phyloP scores from a whole-genome alignment of 1,284 basidiomycete species.

The Somion occarium region DNA sequence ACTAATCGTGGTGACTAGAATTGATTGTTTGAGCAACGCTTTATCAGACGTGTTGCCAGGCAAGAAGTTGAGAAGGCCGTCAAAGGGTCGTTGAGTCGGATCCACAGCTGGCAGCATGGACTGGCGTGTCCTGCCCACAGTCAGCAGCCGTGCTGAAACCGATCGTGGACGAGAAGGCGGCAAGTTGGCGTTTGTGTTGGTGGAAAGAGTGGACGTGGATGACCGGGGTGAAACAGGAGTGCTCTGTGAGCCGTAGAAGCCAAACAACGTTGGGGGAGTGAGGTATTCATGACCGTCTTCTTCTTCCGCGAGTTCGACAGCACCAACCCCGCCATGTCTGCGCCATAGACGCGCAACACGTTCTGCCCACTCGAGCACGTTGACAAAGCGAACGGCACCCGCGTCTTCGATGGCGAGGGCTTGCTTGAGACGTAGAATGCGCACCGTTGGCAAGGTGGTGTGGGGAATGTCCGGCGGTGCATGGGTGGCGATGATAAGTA shows the following conservation, averaged over 20 bases:
- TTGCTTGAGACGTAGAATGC: constrained; percentile 39
- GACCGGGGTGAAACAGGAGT: constrained; percentile 21
- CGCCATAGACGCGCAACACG: constrained; percentile 45
- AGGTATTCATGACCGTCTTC: constrained; percentile 21
- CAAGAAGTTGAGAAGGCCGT: constrained; percentile 37
- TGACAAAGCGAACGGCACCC: constrained; percentile 46
- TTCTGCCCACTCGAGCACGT: constrained; percentile 48
- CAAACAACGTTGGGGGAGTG: constrained; percentile 18
- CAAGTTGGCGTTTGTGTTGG: constrained; percentile 6
- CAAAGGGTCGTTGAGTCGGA: constrained; percentile 34
- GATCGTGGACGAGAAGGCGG: constrained; percentile 12
- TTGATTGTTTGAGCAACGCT: constrained; percentile 35
- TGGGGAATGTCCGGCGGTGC: constrained; percentile 33
- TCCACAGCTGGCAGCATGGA: constrained; percentile 22
- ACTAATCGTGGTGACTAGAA: constrained; percentile 39
- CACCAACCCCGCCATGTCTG: constrained; percentile 28
- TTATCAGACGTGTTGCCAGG: constrained; percentile 31
- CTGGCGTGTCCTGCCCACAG: constrained; percentile 3
- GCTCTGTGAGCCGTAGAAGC: constrained; percentile 20
- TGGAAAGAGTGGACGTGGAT: constrained; percentile 17
- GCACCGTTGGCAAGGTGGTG: constrained; percentile 33
- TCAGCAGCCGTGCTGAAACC: constrained; percentile 11
- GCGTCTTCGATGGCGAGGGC: constrained; percentile 41
- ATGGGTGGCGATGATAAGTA: constrained; percentile 48
- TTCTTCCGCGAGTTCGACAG: constrained; percentile 29